Percentiles rank a stretch among this genome's conserved stretches.
Conservation (phyloP, 257 asterid genomes). For the Scutellaria barbata region DNA sequence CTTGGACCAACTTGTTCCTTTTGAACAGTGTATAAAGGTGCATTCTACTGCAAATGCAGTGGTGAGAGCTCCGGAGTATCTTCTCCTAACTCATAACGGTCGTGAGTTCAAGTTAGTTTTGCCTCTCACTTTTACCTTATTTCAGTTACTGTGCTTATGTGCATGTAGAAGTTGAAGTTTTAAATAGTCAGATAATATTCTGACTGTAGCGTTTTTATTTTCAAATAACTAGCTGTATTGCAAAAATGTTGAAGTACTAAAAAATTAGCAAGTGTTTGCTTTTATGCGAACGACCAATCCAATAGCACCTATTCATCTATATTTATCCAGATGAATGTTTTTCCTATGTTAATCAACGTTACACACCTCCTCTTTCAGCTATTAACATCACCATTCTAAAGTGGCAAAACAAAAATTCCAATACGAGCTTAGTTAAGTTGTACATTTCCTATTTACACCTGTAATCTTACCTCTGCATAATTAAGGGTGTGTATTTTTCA, state of each 20-base stretch:
- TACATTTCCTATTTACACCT: conserved; percentile 17
- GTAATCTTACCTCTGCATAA: neutral
- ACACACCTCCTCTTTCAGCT: conserved; percentile 8
- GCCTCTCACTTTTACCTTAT: conserved; percentile 39
- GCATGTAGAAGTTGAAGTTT: conserved; percentile 17
- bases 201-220: conserved; percentile 7
- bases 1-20: conserved; percentile 90
- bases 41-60: conserved; percentile 70
- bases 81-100: conserved; percentile 91
- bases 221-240: conserved; percentile 4
- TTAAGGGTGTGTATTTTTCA: conserved; percentile 9
- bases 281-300: neutral
- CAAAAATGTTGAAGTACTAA: neutral
- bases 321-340: neutral
- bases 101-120: conserved; percentile 88
- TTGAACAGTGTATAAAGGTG: conserved; percentile 82
- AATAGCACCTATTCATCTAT: conserved; percentile 8
- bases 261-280: conserved; percentile 4
- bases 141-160: conserved; percentile 28
- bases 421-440: conserved; percentile 1
- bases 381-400: conserved; percentile 17
- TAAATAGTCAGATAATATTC: conserved; percentile 12
- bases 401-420: conserved; percentile 20
- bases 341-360: conserved; percentile 15
- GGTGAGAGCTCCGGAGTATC: conserved; percentile 90